Percentiles rank a stretch among this genome's conserved stretches.
phyloP scores from a whole-genome alignment of 2,329 filamentous ascomycete genomes.

The Stemphylium beticola region DNA sequence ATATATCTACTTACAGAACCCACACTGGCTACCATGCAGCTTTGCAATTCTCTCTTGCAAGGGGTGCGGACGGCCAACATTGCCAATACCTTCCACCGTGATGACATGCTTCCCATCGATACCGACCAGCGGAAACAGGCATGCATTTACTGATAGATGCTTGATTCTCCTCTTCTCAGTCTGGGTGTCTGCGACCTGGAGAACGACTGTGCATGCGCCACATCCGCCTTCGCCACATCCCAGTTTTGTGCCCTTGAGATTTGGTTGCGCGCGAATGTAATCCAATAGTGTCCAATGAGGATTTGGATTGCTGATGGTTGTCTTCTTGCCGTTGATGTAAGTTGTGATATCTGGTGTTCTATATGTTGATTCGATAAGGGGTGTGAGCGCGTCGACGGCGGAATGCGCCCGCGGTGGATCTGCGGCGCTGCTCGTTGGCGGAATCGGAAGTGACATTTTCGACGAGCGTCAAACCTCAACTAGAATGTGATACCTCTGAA shows the following conservation, averaged over 20 bases:
- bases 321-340: slow-evolving; percentile 88
- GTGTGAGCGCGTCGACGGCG: slow-evolving; percentile 56
- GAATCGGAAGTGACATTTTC: slow-evolving; percentile 39
- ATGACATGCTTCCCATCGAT: slow-evolving; percentile 97
- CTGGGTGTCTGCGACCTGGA: slow-evolving; percentile 62
- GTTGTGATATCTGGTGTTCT: slow-evolving; percentile 76
- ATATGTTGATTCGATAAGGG: slow-evolving; percentile 77
- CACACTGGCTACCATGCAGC: slow-evolving; percentile 88
- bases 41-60: slow-evolving; percentile 89
- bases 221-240: slow-evolving; percentile 96
- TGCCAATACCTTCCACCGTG: slow-evolving; percentile 92
- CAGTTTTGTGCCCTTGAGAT: slow-evolving; percentile 91
- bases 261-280: slow-evolving; percentile 81
- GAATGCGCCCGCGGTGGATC: slow-evolving; percentile 31
- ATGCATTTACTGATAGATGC: slow-evolving; percentile 94
- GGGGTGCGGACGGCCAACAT: slow-evolving; percentile 82
- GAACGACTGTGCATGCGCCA: slow-evolving; percentile 86
- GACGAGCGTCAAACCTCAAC: neutral
- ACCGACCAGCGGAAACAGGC: slow-evolving; percentile 85
- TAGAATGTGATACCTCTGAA: neutral
- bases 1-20: slow-evolving; percentile 67
- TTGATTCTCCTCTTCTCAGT: slow-evolving; percentile 82
- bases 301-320: slow-evolving; percentile 82
- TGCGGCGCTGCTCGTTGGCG: slow-evolving; percentile 39
- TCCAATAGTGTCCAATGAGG: slow-evolving; percentile 90